Percentiles rank a stretch among this genome's conserved stretches.
phyloP scores from a whole-genome alignment of 2,329 filamentous ascomycete species.

The Calonectria pseudoreteaudii region DNA sequence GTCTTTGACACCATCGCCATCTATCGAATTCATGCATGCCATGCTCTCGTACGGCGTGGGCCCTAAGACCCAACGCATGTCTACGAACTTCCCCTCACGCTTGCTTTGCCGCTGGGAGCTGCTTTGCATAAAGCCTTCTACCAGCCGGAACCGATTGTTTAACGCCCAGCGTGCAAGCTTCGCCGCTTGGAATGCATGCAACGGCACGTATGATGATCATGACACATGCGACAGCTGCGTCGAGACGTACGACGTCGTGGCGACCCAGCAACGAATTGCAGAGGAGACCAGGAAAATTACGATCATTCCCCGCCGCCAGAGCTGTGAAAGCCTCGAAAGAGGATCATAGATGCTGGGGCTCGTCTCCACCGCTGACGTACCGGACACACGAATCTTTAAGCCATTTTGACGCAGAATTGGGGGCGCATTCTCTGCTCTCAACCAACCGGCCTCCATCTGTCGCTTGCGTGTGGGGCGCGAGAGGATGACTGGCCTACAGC shows the following conservation, averaged over 20 bases:
- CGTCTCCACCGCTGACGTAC: constrained; percentile 27
- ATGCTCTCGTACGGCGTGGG: constrained; percentile 1
- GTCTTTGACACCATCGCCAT: constrained; percentile 13
- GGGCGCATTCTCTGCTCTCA: constrained; percentile 7
- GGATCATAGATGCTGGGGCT: constrained; percentile 22
- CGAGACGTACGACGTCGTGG: constrained; percentile 7
- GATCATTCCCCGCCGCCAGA: constrained; percentile 5
- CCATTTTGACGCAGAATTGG: constrained; percentile 9
- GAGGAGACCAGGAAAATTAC: not conserved
- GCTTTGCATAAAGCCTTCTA: not conserved
- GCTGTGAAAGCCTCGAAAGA: not conserved
- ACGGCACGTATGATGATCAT: not conserved
- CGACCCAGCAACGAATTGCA: constrained; percentile 7
- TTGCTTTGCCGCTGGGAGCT: not conserved
- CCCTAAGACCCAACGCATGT: not conserved
- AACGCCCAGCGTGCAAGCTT: not conserved
- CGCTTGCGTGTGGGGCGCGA: not conserved
- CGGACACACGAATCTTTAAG: constrained; percentile 22
- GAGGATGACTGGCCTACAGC: not conserved
- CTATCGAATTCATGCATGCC: constrained; percentile 8
- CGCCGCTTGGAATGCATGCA: not conserved
- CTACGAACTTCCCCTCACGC: not conserved
- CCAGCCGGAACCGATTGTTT: not conserved
- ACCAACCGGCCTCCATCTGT: not conserved
- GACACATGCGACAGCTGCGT: constrained; percentile 8